Conservation (phyloP, 2,329 filamentous ascomycete genomes). For the Hypoxylon sp. region DNA sequence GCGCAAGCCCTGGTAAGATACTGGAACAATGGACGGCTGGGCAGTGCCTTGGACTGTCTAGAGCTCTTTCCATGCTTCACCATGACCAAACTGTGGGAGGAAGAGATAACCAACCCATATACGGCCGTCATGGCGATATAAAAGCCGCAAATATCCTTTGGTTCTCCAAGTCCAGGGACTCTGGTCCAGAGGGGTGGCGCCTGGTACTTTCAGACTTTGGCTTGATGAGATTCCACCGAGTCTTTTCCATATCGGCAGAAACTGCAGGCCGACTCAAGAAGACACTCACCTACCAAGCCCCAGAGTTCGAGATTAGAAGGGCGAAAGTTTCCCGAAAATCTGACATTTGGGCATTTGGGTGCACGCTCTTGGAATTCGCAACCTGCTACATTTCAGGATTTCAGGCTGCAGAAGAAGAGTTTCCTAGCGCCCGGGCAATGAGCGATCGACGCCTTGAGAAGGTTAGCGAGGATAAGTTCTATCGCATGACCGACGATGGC, state of each 20-base stretch:
- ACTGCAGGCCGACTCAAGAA: slow-evolving; percentile 17
- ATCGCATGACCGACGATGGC: neutral
- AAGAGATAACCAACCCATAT: slow-evolving; percentile 13
- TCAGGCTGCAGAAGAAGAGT: slow-evolving; percentile 10
- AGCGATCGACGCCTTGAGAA: neutral
- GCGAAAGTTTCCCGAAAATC: slow-evolving; percentile 24
- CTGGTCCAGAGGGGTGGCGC: slow-evolving; percentile 6
- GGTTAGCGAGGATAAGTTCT: slow-evolving; percentile 19
- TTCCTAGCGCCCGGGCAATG: slow-evolving; percentile 14
- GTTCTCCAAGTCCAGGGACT: slow-evolving; percentile 8
- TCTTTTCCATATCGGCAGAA: slow-evolving; percentile 11
- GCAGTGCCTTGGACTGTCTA: slow-evolving; percentile 15
- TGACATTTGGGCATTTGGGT: slow-evolving; percentile 26
- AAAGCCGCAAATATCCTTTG: slow-evolving; percentile 27
- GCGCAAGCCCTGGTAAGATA: neutral
- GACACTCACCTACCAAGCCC: slow-evolving; percentile 22
- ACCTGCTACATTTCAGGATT: slow-evolving; percentile 13
- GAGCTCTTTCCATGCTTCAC: slow-evolving; percentile 18
- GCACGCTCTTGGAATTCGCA: slow-evolving; percentile 21
- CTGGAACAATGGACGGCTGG: slow-evolving; percentile 17
- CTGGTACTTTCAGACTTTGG: slow-evolving; percentile 23
- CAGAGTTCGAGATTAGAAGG: slow-evolving; percentile 16
- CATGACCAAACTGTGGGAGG: slow-evolving; percentile 5
- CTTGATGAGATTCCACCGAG: slow-evolving; percentile 17
- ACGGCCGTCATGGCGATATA: slow-evolving; percentile 27